Base-by-base conservation (phyloP, 768 basidiomycete genomes). In the Boletus subcaerulescens region DNA sequence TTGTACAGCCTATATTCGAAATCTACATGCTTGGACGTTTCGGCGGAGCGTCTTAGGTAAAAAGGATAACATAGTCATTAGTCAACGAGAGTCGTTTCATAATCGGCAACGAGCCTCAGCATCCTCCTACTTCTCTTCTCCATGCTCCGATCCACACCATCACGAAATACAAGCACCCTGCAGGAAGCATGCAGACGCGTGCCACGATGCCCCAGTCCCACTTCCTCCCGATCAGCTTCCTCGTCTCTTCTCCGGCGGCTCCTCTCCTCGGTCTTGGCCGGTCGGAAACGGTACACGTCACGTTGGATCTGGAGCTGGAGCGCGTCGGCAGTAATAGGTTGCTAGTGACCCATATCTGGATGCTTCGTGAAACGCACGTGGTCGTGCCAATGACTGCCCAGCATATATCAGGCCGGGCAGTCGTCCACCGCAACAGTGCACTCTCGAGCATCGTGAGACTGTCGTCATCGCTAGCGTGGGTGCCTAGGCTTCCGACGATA, bases 291-390 rank as follows among this genome's bases (percentile, higher is more conserved):
- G 54, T 46, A n/a, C 51, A 49, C 14, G 53, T 33, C 22, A 31
- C 1, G 31, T 55, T 53, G 2, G 52, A 45, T 56, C 49, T 45
- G 15, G 64, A 40, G 20, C 48, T 24, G 13, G 56, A 41, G 47
- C 14, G 31, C 6, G 61, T 46, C 7, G 59, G 56, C 29, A 50
- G 39, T 4, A 71, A 72, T 54, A 98, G 81, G 68, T 98, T 98
- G 65, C 87, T 89, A 39, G 94, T 96, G 24, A 97, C 94, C 93
- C 94, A 98, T 56, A 97, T 86, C 73, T 97, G 92, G 51, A 98
- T 80, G 60, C 86, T 83, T 50, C 90, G 80, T 60, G 86, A 87
- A 51, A 87, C 76, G 65, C 87, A 91, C 0, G 96, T 97, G 44
- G 91, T 92, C 13, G 87, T 93, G 0, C 87, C 94, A 45, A 98